Conservation (phyloP, 2,329 filamentous ascomycete species). For the Stachybotrys chlorohalonatus region DNA sequence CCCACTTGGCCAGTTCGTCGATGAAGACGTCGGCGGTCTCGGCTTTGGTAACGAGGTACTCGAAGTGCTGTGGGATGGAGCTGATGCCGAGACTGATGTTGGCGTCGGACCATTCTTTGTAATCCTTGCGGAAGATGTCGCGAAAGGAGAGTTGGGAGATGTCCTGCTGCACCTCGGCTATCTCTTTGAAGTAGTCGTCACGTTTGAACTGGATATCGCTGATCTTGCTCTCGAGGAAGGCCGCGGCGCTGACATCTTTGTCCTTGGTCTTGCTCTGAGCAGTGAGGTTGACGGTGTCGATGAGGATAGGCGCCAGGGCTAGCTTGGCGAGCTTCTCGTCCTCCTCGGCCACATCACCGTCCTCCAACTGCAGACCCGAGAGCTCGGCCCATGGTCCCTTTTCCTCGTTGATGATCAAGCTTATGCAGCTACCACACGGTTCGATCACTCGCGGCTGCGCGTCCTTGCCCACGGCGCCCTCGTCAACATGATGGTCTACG, state of each 20-base stretch:
- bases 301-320: conserved; percentile 60
- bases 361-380: conserved; percentile 9
- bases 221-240: conserved; percentile 46
- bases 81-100: conserved; percentile 55
- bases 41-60: conserved; percentile 48
- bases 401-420: conserved; percentile 55
- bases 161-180: conserved; percentile 58
- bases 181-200: conserved; percentile 45
- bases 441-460: conserved; percentile 51
- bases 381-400: conserved; percentile 47
- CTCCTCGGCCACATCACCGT: conserved; percentile 17
- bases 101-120: conserved; percentile 65
- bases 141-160: conserved; percentile 50
- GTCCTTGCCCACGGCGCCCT: conserved; percentile 39
- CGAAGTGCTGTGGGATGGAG: conserved; percentile 53
- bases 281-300: conserved; percentile 61
- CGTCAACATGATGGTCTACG: conserved; percentile 75
- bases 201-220: conserved; percentile 38
- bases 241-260: conserved; percentile 48
- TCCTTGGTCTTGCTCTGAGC: conserved; percentile 55
- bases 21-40: conserved; percentile 36
- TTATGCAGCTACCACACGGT: conserved; percentile 64
- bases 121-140: conserved; percentile 73
- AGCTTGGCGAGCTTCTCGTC: conserved; percentile 57
- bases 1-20: conserved; percentile 40